These are phyloP conservation scores for Zoysia pacifica DNA, from an alignment of 176 grass and related monocot genomes.

Conservation along the genomic window DNA sequence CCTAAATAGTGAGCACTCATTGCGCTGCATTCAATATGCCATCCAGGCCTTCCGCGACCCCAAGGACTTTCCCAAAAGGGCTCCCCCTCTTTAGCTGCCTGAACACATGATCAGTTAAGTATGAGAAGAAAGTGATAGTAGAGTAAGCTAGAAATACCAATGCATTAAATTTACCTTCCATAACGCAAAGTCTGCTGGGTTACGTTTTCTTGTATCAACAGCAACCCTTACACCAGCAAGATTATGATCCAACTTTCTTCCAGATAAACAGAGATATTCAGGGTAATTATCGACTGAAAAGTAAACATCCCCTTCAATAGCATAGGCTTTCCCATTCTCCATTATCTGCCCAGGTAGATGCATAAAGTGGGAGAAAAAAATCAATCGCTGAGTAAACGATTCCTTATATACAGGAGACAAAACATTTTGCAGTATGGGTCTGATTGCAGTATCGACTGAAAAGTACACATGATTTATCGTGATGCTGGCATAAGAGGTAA, in stretches of 20 bases:
- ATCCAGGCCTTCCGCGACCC: conserved; percentile 75
- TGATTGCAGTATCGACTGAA: too few relatives aligned
- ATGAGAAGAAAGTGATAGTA: conserved; percentile 27
- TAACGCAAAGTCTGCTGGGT: conserved; percentile 57
- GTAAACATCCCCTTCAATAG: conserved; percentile 75
- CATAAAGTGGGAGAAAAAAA: conserved; percentile 1
- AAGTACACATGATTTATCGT: neutral
- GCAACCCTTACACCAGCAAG: conserved; percentile 60
- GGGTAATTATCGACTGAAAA: conserved; percentile 61
- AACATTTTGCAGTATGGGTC: conserved; percentile 16
- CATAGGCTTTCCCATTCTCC: conserved; percentile 62
- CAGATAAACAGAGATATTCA: conserved; percentile 61
- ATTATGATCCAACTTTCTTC: conserved; percentile 58
- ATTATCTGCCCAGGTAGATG: conserved; percentile 56
- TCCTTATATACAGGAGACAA: neutral
- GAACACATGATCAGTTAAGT: conserved; percentile 16
- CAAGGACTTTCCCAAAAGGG: conserved; percentile 75
- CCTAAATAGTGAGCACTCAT: conserved; percentile 72
- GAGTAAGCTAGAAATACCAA: conserved; percentile 25
- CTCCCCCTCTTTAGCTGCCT: conserved; percentile 63
- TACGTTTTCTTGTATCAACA: conserved; percentile 58
- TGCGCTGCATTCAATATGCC: conserved; percentile 88
- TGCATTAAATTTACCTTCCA: conserved; percentile 59
- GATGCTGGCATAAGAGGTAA: neutral
- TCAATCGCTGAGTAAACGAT: neutral